These are phyloP conservation scores for Pochonia chlamydosporia DNA, from an alignment of 2,329 filamentous ascomycete genomes.

Conservation along the genomic window DNA sequence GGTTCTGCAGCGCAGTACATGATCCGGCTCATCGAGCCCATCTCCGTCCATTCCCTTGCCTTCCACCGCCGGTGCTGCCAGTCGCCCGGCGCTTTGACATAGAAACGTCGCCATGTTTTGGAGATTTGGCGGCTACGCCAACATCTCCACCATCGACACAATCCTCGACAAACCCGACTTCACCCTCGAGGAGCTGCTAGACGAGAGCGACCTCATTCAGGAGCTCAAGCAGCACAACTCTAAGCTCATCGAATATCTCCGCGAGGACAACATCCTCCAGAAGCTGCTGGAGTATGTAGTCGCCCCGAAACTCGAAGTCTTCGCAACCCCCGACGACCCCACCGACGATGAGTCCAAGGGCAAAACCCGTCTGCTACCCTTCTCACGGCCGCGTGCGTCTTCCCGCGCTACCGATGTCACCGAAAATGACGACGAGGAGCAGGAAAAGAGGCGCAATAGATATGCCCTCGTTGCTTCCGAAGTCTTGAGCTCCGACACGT, in stretches of 20 bases:
- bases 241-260: slow-evolving; percentile 92
- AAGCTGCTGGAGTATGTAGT: slow-evolving; percentile 87
- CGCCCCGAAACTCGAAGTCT: slow-evolving; percentile 62
- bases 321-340: slow-evolving; percentile 45
- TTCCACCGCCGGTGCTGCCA: slow-evolving; percentile 23
- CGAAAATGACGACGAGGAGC: slow-evolving; percentile 61
- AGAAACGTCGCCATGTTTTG: slow-evolving; percentile 81
- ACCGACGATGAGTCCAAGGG: slow-evolving; percentile 45
- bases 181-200: slow-evolving; percentile 88
- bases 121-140: slow-evolving; percentile 98
- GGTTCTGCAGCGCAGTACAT: slow-evolving; percentile 11
- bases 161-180: slow-evolving; percentile 97
- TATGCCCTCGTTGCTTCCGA: slow-evolving; percentile 93
- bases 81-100: slow-evolving; percentile 26
- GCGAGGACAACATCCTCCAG: slow-evolving; percentile 79
- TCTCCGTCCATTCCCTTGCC: slow-evolving; percentile 10
- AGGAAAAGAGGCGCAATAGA: slow-evolving; percentile 85
- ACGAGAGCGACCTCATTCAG: slow-evolving; percentile 93
- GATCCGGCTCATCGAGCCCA: slow-evolving; percentile 11
- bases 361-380: slow-evolving; percentile 37
- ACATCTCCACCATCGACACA: slow-evolving; percentile 91
- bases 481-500: slow-evolving; percentile 89
- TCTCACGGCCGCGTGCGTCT: slow-evolving; percentile 47
- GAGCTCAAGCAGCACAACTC: slow-evolving; percentile 98
- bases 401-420: slow-evolving; percentile 43